Base-by-base conservation (phyloP, 768 basidiomycete species). In the Saitozyma sp. region DNA sequence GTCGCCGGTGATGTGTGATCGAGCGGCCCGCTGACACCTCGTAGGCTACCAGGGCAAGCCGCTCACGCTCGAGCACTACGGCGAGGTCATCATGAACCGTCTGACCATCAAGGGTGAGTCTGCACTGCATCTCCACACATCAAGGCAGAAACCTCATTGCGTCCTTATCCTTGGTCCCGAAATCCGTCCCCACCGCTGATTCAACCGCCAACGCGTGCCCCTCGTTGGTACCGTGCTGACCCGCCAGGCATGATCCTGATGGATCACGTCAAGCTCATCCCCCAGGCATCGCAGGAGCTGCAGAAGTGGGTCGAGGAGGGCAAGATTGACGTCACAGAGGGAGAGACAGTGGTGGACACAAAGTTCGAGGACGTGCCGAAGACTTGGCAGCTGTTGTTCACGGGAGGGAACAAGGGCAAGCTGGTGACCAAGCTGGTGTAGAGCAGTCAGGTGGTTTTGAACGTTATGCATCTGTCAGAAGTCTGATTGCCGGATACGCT, bases 281-380 rank as follows among this genome's bases (percentile, higher is more conserved):
- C 46, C 11, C 41, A 68, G 54, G 64, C 65, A 29, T 39, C 59
- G 11, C 38, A 45, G 17, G 67, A 72, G 45, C 55, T 76, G 1
- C 49, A 42, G n/a, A 9, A 61, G 39, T 71, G 68, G 61, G 56
- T 76, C 40, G 54, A 63, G 43, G 61, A 66, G 7, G 70, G 73
- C 17, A 70, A 68, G 53, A 64, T 76, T 49, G 50, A 45, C n/a
- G 53, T 63, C 37, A 62, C 59, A 14, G 70, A 66, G 16, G 51
- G 63, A 38, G 73, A 74, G 59, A 70, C 68, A 6, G 61, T 76
- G 19, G 55, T 69, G 8, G 69, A 70, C 20, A 65, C 71, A 39
- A 67, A 66, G 56, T 76, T 76, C 53, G 70, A 76, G 50, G 70
- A 76, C 38, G 63, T 76, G 11, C 72, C 73, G 0, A 55, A 67